Evolutionary conservation across 2,329 filamentous ascomycete species (phyloP), one percentile per base, ranked within the genome.

Genomic region (Diaporthe vaccinii): DNA sequence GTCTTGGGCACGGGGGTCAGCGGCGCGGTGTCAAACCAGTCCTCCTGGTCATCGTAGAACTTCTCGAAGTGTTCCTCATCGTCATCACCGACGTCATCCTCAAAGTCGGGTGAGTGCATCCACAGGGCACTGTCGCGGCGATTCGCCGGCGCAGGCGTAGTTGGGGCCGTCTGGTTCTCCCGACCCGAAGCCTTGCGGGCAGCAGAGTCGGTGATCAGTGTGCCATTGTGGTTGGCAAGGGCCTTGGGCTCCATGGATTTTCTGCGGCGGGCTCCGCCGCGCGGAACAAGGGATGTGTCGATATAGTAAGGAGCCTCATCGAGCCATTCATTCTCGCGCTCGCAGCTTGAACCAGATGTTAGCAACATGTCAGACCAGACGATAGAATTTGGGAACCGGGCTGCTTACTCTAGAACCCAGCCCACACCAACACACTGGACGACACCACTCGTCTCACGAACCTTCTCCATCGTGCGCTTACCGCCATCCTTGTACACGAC

Each of bases 401-500:
- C 3, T 41, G 90, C 93, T 89, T 90, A 95, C 93, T 98, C 95
- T 77, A 98, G 89, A 73, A 97, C 93, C 95, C 95, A 98, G 78
- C 92, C 92, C 62, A 97, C 93, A 68, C 95, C 95, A 73, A 98
- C 95, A 84, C 95, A 97, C 79, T 94, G 92, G 51, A 98, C 94
- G 41, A 94, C 87, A 8, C 94, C 94, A 20, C 90, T 89, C 53
- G 91, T 92, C 79, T 93, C 90, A 74, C 91, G 89, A 9, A 96
- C 93, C 84, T 95, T 97, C 81, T 97, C 93, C 78, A 98, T 84
- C 0, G 95, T 98, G 36, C 93, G 89, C 80, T 93, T 92, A 57
- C 92, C 92, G 61, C 95, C 95, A 80, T 98, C 95, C 83, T 98
- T 98, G 87, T 92, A 98, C 9, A 98, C 91, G 10, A 98, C 94